A percentile compares a stretch with the other conserved stretches of the same genome.
phyloP scores from a whole-genome alignment of 2,329 filamentous ascomycete genomes.

The Fusarium verticillioides region DNA sequence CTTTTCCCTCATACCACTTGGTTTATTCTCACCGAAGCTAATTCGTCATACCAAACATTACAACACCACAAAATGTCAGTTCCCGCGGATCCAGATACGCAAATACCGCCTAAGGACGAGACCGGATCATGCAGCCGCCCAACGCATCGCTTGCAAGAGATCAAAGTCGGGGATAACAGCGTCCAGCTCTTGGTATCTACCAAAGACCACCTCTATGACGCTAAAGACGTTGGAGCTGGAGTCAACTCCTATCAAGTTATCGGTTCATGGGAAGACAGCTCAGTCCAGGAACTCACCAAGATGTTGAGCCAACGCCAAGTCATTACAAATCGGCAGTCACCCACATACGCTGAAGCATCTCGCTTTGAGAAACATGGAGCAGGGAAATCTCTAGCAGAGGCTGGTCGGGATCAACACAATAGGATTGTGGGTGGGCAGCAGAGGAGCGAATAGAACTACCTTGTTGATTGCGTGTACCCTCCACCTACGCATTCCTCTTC shows the following conservation, averaged over 20 bases:
- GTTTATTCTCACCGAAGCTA: neutral
- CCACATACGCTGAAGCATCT: neutral
- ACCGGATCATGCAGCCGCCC: neutral
- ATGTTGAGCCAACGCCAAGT: slow-evolving; percentile 8
- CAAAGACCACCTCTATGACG: slow-evolving; percentile 37
- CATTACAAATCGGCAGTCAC: neutral
- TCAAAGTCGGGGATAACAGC: slow-evolving; percentile 27
- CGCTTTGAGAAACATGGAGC: slow-evolving; percentile 9
- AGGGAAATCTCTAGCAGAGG: neutral
- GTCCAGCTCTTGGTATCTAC: slow-evolving; percentile 38
- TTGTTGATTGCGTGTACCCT: neutral
- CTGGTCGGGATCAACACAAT: neutral
- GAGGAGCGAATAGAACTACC: neutral
- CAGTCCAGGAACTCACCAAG: slow-evolving; percentile 10
- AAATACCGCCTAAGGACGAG: neutral
- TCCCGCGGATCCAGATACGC: neutral
- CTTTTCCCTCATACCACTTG: neutral
- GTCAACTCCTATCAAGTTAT: slow-evolving; percentile 32
- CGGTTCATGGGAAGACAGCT: slow-evolving; percentile 24
- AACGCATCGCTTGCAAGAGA: neutral
- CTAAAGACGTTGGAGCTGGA: slow-evolving; percentile 19
- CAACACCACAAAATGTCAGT: neutral
- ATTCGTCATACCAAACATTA: neutral
- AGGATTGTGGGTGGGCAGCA: neutral
- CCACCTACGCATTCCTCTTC: neutral